Percentiles rank a stretch among this genome's conserved stretches.
Conservation (phyloP, 108 stramenopile genomes). For the Skeletonema menzelii region DNA sequence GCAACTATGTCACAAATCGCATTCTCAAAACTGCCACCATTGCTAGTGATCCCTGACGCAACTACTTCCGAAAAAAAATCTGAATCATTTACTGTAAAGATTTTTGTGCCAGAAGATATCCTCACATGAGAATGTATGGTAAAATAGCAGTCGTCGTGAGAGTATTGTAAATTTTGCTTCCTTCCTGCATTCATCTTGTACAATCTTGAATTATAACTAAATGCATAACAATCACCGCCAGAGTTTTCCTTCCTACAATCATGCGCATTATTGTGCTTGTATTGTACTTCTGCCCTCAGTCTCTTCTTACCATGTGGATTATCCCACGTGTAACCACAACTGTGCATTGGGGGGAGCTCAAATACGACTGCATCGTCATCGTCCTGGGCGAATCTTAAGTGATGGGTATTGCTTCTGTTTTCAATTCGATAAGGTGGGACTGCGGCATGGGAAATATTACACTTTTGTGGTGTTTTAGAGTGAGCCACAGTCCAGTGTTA, state of each 20-base stretch:
- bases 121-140: constrained; percentile 10
- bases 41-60: constrained; percentile 12
- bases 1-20: constrained; percentile 12
- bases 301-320: constrained; percentile 29
- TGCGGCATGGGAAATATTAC: constrained; percentile 19
- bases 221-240: not conserved
- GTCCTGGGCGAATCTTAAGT: constrained; percentile 41
- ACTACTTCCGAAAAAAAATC: constrained; percentile 9
- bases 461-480: not conserved
- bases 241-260: not conserved
- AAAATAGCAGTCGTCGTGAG: not conserved
- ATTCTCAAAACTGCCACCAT: constrained; percentile 27
- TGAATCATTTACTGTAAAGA: constrained; percentile 38
- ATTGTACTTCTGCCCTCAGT: constrained; percentile 12
- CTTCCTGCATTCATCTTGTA: constrained; percentile 26
- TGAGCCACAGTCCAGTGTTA: not conserved
- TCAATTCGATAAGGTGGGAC: constrained; percentile 42
- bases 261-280: not conserved
- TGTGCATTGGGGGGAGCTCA: constrained; percentile 47
- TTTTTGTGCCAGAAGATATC: constrained; percentile 28
- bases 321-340: constrained; percentile 48
- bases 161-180: constrained; percentile 11
- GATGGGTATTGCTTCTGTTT: constrained; percentile 32
- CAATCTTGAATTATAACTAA: constrained; percentile 8
- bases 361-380: constrained; percentile 44